Percentiles rank a stretch among this genome's conserved stretches.
These are phyloP conservation scores for Mrakiaceae sp. DNA, from an alignment of 1,284 basidiomycete genomes.

Conservation along the genomic window DNA sequence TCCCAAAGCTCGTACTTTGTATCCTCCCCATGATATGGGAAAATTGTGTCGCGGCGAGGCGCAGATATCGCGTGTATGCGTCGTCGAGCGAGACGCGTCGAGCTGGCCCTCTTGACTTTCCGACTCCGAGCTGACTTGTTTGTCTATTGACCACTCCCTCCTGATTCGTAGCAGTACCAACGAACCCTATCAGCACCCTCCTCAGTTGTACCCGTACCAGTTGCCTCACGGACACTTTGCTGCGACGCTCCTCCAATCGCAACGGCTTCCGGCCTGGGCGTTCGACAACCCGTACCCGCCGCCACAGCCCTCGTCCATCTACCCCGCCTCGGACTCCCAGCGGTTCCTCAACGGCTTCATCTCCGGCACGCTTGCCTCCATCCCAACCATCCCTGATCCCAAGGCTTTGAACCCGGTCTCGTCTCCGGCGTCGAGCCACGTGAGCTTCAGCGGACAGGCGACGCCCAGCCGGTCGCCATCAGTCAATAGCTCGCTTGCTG, in stretches of 20 bases:
- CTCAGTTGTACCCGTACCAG: constrained; percentile 3
- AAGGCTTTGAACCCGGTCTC: too few relatives aligned
- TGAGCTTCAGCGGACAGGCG: too few relatives aligned
- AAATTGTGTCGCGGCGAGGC: neutral
- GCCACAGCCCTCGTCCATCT: neutral
- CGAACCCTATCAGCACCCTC: neutral
- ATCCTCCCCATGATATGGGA: constrained; percentile 18
- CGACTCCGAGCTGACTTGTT: neutral
- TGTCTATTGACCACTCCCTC: neutral
- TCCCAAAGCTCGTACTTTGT: constrained; percentile 18
- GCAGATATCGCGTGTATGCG: neutral
- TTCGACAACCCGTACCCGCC: neutral
- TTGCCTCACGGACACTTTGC: neutral
- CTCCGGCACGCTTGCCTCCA: neutral
- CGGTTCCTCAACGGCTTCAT: constrained; percentile 10
- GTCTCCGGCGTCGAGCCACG: too few relatives aligned
- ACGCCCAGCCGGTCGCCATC: too few relatives aligned
- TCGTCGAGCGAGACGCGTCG: neutral
- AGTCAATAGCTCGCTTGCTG: too few relatives aligned
- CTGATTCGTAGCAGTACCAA: neutral
- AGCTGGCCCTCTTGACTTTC: neutral
- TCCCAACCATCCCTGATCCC: neutral
- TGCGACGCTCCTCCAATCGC: neutral
- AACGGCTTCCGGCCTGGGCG: neutral
- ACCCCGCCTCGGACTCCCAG: neutral